Conservation (phyloP, 108 stramenopile species). For the Pseudonitzschia multistriata region DNA sequence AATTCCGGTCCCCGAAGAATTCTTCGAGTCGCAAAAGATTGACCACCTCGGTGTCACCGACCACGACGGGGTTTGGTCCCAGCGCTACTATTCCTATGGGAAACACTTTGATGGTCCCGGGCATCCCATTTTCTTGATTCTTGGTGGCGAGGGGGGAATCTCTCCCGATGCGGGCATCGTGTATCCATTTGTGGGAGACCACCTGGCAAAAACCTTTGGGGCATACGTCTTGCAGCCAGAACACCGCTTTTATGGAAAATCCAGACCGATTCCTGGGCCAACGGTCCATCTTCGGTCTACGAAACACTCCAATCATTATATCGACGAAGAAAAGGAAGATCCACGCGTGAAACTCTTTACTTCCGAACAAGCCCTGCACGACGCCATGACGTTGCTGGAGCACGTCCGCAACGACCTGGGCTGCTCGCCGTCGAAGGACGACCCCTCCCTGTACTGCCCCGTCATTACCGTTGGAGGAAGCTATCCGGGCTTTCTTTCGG, state of each 20-base stretch:
- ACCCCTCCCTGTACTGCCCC: constrained; percentile 65
- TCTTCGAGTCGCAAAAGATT: constrained; percentile 24
- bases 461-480: constrained; percentile 75
- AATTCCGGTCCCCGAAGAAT: constrained; percentile 31
- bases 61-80: constrained; percentile 39
- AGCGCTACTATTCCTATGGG: constrained; percentile 64
- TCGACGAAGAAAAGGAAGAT: not conserved
- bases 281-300: too few species aligned
- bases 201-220: constrained; percentile 59
- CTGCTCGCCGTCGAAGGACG: constrained; percentile 40
- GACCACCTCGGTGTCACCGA: constrained; percentile 21
- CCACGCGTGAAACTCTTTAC: constrained; percentile 43
- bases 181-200: constrained; percentile 71
- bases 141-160: constrained; percentile 80
- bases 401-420: constrained; percentile 30
- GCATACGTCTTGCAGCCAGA: constrained; percentile 74
- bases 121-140: constrained; percentile 71
- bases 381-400: constrained; percentile 45
- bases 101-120: constrained; percentile 75
- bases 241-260: constrained; percentile 84
- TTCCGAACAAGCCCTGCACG: constrained; percentile 65
- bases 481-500: constrained; percentile 75
- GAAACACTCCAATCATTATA: too few species aligned
- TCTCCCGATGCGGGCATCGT: constrained; percentile 49
- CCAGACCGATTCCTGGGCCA: constrained; percentile 45